These are phyloP conservation scores for Pseudozyma hubeiensis DNA, from an alignment of 1,284 basidiomycete species.

Conservation along the genomic window DNA sequence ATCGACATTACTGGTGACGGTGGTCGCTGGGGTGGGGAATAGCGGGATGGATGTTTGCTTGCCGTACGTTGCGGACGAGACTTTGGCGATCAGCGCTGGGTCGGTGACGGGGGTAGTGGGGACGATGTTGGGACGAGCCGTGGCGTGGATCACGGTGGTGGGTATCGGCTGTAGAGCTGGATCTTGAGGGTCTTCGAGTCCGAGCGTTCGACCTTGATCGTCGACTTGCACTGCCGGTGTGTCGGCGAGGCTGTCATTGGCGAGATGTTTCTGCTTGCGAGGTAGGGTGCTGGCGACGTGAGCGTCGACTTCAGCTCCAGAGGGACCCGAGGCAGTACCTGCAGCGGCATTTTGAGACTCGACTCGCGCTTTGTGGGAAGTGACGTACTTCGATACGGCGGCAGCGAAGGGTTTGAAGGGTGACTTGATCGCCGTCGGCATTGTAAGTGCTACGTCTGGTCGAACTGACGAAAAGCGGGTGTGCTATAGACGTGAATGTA, in stretches of 20 bases:
- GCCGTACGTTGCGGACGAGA: slow-evolving; percentile 21
- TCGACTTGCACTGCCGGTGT: slow-evolving; percentile 18
- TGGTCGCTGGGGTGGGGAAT: slow-evolving; percentile 8
- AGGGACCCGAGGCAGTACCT: slow-evolving; percentile 29
- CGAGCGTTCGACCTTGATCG: slow-evolving; percentile 32
- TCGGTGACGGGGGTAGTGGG: slow-evolving; percentile 17
- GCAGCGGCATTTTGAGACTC: slow-evolving; percentile 29
- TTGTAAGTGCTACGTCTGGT: neutral
- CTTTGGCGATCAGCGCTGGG: slow-evolving; percentile 13
- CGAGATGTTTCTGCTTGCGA: slow-evolving; percentile 3
- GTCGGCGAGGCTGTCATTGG: slow-evolving; percentile 1
- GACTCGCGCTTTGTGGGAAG: slow-evolving; percentile 17
- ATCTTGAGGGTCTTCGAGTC: slow-evolving; percentile 50
- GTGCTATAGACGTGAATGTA: neutral
- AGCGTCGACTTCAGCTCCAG: slow-evolving; percentile 41
- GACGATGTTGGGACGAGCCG: slow-evolving; percentile 8
- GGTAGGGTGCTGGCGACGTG: slow-evolving; percentile 38
- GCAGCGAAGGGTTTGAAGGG: slow-evolving; percentile 14
- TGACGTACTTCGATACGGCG: slow-evolving; percentile 32
- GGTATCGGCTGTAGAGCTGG: slow-evolving; percentile 40
- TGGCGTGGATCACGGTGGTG: slow-evolving; percentile 8
- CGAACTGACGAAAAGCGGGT: too few relatives aligned
- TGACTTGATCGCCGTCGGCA: slow-evolving; percentile 21
- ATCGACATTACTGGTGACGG: slow-evolving; percentile 3
- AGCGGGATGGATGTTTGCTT: slow-evolving; percentile 25